A percentile compares a stretch with the other conserved stretches of the same genome.
These are phyloP conservation scores for Candida nonsorbophila DNA, from an alignment of 805 yeast species.

Conservation along the genomic window DNA sequence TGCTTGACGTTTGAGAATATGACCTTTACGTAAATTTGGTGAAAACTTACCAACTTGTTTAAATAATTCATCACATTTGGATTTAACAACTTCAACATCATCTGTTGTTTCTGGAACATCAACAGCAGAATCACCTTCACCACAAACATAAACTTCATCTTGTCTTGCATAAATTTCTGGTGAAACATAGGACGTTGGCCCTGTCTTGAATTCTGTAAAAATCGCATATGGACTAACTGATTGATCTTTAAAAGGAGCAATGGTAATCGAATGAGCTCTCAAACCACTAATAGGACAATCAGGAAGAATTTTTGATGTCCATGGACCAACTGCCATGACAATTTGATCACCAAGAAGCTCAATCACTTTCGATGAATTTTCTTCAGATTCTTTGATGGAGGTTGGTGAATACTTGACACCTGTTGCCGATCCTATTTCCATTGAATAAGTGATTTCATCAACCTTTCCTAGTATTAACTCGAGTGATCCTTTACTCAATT, in stretches of 20 bases:
- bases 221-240: conserved; percentile 88
- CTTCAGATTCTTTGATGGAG: conserved; percentile 22
- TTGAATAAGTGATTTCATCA: conserved; percentile 55
- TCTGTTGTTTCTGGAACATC: conserved; percentile 92
- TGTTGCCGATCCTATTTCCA: conserved; percentile 59
- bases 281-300: conserved; percentile 93
- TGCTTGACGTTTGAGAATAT: conserved; percentile 79
- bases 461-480: conserved; percentile 84
- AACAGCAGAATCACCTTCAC: conserved; percentile 90
- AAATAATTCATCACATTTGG: conserved; percentile 84
- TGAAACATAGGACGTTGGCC: conserved; percentile 62
- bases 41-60: conserved; percentile 74
- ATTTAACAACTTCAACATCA: conserved; percentile 82
- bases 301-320: conserved; percentile 89
- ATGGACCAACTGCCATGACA: conserved; percentile 89
- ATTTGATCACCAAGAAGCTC: conserved; percentile 66
- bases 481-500: conserved; percentile 62
- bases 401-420: conserved; percentile 66
- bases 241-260: conserved; percentile 68
- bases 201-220: conserved; percentile 83
- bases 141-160: conserved; percentile 95
- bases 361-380: conserved; percentile 26
- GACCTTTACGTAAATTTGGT: conserved; percentile 65
- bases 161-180: conserved; percentile 95
- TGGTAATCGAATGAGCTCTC: conserved; percentile 91